Conservation (phyloP, 2,329 filamentous ascomycete genomes). For the Cladophialophora chaetospira region DNA sequence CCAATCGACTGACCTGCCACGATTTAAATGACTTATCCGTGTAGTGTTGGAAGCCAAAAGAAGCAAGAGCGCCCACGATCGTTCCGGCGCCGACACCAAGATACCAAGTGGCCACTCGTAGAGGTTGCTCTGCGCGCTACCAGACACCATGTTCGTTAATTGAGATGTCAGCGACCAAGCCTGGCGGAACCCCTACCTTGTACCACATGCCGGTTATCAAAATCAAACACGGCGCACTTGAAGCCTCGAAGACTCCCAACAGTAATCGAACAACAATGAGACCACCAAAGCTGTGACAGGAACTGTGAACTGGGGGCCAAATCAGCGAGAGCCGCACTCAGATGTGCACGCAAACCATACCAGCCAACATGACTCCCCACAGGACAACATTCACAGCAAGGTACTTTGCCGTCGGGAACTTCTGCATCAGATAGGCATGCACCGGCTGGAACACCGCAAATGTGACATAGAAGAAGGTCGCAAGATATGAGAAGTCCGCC, state of each 20-base stretch:
- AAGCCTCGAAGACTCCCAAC: slow-evolving; percentile 62
- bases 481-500: slow-evolving; percentile 65
- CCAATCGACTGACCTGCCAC: slow-evolving; percentile 21
- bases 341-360: slow-evolving; percentile 41
- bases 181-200: background rate
- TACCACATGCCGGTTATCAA: slow-evolving; percentile 64
- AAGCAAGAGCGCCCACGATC: slow-evolving; percentile 51
- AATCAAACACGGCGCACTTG: slow-evolving; percentile 62
- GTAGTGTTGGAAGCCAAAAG: slow-evolving; percentile 56
- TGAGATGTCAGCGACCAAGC: background rate
- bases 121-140: slow-evolving; percentile 53
- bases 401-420: slow-evolving; percentile 62
- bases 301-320: slow-evolving; percentile 31
- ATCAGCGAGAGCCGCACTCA: background rate
- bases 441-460: slow-evolving; percentile 61
- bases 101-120: slow-evolving; percentile 64
- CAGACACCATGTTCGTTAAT: too few relatives aligned
- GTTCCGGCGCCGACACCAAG: slow-evolving; percentile 62
- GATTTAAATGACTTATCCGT: slow-evolving; percentile 6
- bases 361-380: slow-evolving; percentile 45
- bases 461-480: slow-evolving; percentile 65
- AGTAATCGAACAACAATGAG: slow-evolving; percentile 60
- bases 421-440: slow-evolving; percentile 58
- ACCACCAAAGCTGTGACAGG: slow-evolving; percentile 55
- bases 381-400: slow-evolving; percentile 60